These are phyloP conservation scores for Chaetomidium leptoderma DNA, from an alignment of 495 filamentous ascomycete species.

Conservation along the genomic window DNA sequence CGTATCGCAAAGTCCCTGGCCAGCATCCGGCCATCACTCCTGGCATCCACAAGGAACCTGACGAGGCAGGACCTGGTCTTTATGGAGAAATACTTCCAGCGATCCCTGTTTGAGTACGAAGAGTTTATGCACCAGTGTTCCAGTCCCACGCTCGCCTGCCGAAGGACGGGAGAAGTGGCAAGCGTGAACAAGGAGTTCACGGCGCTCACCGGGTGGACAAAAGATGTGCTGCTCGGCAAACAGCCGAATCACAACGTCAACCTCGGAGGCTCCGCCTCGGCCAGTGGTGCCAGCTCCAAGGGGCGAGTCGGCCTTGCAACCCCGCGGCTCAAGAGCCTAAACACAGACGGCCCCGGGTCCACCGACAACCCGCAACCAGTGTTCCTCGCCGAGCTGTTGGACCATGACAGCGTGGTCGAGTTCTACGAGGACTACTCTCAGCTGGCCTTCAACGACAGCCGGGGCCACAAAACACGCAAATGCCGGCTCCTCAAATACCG, in stretches of 20 bases:
- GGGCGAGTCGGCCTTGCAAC: constrained; percentile 43
- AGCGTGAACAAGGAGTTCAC: constrained; percentile 92
- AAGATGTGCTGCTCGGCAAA: constrained; percentile 83
- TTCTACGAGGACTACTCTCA: constrained; percentile 96
- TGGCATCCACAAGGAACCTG: constrained; percentile 77
- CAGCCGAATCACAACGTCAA: constrained; percentile 88
- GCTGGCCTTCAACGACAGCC: constrained; percentile 82
- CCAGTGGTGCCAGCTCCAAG: constrained; percentile 28
- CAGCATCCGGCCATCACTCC: constrained; percentile 86
- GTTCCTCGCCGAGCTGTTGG: constrained; percentile 85
- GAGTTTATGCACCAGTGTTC: constrained; percentile 82
- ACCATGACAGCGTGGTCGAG: constrained; percentile 86
- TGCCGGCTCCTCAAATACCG: constrained; percentile 90
- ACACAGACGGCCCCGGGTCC: constrained; percentile 29
- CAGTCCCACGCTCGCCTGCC: constrained; percentile 85
- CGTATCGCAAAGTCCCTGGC: constrained; percentile 83
- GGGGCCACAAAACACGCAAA: constrained; percentile 73
- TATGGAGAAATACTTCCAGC: constrained; percentile 95
- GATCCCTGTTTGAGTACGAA: constrained; percentile 85
- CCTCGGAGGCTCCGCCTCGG: constrained; percentile 42
- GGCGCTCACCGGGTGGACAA: constrained; percentile 89
- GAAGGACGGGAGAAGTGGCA: constrained; percentile 88
- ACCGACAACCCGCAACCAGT: constrained; percentile 60
- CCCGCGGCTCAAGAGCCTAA: constrained; percentile 41
- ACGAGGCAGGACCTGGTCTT: constrained; percentile 86